Evolutionary conservation across 306 rosid species (phyloP).

Genomic region (Dalbergia oliveri): DNA sequence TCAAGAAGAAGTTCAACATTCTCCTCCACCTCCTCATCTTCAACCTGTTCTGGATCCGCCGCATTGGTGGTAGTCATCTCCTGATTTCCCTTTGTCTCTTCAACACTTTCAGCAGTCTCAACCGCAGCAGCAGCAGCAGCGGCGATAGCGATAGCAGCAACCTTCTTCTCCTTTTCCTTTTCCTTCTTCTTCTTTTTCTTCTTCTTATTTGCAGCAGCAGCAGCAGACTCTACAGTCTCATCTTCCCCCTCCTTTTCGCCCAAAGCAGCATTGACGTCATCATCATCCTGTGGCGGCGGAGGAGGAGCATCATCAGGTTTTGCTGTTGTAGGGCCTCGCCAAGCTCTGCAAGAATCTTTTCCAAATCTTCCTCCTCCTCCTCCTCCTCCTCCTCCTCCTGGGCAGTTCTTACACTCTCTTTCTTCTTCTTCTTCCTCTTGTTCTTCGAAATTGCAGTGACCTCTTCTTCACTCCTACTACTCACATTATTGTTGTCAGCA

Average conservation of each 20-base stretch:
- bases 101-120: constrained; percentile 62
- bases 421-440: constrained; percentile 88
- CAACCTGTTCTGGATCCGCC: too few species aligned
- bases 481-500: constrained; percentile 46
- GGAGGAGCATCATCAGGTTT: too few species aligned
- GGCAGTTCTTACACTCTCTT: constrained; percentile 91
- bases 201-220: too few species aligned
- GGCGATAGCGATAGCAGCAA: too few species aligned
- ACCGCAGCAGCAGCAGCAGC: constrained; percentile 46
- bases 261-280: too few species aligned
- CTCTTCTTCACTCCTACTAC: constrained; percentile 59
- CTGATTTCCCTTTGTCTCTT: constrained; percentile 52
- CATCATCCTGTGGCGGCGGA: too few species aligned
- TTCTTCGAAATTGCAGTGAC: constrained; percentile 69
- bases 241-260: too few species aligned
- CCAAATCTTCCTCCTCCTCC: constrained; percentile 88
- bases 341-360: constrained; percentile 92
- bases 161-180: too few species aligned
- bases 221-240: too few species aligned
- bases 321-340: constrained; percentile 61
- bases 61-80: too few species aligned
- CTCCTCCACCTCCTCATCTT: constrained; percentile 67
- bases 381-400: constrained; percentile 77
- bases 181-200: too few species aligned
- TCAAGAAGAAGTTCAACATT: constrained; percentile 52